Evolutionary conservation across 2,329 filamentous ascomycete genomes (phyloP).

Genomic region (Penicillium sp.): DNA sequence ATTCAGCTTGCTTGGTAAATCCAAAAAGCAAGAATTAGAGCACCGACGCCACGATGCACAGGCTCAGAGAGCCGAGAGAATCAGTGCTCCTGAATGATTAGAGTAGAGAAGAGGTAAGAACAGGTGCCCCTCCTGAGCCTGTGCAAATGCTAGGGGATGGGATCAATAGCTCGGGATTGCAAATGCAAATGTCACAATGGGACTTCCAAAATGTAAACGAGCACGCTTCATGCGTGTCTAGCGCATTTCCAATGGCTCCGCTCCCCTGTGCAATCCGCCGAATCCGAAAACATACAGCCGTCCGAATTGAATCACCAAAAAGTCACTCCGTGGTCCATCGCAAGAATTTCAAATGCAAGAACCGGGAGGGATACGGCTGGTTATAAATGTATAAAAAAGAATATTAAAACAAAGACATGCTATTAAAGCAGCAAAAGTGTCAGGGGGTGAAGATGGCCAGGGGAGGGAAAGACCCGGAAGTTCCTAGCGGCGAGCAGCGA

Average conservation of each 20-base stretch:
- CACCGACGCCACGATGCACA: constrained; percentile 29
- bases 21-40: constrained; percentile 17
- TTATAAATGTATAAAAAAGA: background rate
- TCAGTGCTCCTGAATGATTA: constrained; percentile 10
- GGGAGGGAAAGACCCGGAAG: background rate
- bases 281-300: background rate
- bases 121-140: constrained; percentile 1
- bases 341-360: constrained; percentile 4
- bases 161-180: constrained; percentile 8
- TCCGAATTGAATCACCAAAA: background rate
- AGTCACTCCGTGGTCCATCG: constrained; percentile 8
- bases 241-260: background rate
- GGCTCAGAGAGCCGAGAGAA: constrained; percentile 20
- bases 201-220: background rate
- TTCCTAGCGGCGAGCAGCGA: constrained; percentile 14
- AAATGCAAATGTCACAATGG: constrained; percentile 10
- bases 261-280: constrained; percentile 5
- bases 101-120: constrained; percentile 12
- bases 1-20: constrained; percentile 7
- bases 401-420: constrained; percentile 5
- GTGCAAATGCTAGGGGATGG: constrained; percentile 12
- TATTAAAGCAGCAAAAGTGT: background rate
- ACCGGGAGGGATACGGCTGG: background rate
- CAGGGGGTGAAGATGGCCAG: background rate
- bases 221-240: background rate